phyloP scores from a whole-genome alignment of 805 yeast species.

The Metschnikowia lunata region DNA sequence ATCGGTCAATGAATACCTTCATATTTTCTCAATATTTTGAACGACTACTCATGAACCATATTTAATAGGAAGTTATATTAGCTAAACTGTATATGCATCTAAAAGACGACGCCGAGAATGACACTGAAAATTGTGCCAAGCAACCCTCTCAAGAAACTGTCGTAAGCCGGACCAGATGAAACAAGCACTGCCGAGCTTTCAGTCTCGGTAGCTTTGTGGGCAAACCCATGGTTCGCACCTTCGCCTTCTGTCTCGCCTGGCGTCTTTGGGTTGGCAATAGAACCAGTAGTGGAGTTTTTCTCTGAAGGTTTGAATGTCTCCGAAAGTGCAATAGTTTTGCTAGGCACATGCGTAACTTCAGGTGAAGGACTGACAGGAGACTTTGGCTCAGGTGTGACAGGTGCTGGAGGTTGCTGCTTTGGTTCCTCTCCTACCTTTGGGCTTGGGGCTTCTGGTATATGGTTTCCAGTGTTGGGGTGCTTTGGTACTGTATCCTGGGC shows the following conservation, averaged over 20 bases:
- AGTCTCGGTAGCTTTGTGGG: neutral
- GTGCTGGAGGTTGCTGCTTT: constrained; percentile 1
- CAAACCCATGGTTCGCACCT: neutral
- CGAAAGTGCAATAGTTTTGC: neutral
- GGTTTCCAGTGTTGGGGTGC: neutral
- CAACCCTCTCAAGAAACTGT: constrained; percentile 7
- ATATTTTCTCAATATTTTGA: too few relatives aligned
- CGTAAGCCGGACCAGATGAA: constrained; percentile 8
- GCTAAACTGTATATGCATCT: constrained; percentile 1
- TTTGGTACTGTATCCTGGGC: neutral
- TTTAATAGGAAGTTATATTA: constrained; percentile 1
- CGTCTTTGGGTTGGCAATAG: neutral
- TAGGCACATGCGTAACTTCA: neutral
- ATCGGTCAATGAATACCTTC: too few relatives aligned
- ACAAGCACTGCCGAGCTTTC: constrained; percentile 2
- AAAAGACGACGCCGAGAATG: constrained; percentile 10
- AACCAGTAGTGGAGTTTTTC: constrained; percentile 1
- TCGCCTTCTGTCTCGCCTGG: neutral
- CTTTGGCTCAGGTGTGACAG: neutral
- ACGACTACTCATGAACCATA: too few relatives aligned
- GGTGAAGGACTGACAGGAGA: too few relatives aligned
- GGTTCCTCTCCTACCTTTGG: constrained; percentile 1
- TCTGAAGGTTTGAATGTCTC: neutral
- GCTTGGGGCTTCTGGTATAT: neutral
- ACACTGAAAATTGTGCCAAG: constrained; percentile 10